Evolutionary conservation across 208 protist genomes (phyloP).

Genomic region (Histomonas meleagridis): DNA sequence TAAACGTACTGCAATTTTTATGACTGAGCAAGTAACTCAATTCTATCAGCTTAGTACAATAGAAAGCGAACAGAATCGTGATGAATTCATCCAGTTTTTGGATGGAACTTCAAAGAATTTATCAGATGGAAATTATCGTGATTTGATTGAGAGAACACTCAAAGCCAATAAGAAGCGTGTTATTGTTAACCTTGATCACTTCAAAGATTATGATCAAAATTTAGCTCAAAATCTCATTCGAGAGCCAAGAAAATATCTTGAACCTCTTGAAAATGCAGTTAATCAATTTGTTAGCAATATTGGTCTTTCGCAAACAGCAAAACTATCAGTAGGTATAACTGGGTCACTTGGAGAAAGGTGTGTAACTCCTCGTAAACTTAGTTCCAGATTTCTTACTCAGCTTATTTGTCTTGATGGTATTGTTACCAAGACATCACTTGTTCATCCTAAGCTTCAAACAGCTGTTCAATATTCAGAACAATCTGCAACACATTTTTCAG

Average conservation of each 20-base stretch:
- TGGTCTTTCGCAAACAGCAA: too few relatives aligned
- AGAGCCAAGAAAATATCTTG: neutral
- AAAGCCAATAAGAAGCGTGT: neutral
- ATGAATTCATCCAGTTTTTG: too few relatives aligned
- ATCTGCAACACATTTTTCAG: slow-evolving; percentile 68
- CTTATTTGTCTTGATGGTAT: slow-evolving; percentile 81
- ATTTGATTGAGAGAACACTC: neutral
- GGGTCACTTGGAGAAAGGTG: slow-evolving; percentile 73
- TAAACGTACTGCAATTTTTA: too few relatives aligned
- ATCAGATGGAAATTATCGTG: too few relatives aligned
- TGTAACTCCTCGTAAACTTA: slow-evolving; percentile 77
- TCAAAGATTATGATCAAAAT: neutral
- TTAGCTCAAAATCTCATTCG: neutral
- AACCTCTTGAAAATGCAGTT: neutral
- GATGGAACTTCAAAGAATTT: too few relatives aligned
- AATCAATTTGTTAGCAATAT: neutral
- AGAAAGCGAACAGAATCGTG: too few relatives aligned
- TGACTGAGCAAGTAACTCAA: too few relatives aligned
- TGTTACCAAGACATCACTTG: slow-evolving; percentile 51
- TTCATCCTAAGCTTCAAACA: slow-evolving; percentile 66
- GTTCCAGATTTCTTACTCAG: slow-evolving; percentile 69
- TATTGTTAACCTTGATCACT: neutral
- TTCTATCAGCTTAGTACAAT: too few relatives aligned
- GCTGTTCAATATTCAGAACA: slow-evolving; percentile 82
- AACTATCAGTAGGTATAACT: slow-evolving; percentile 53